A percentile compares a stretch with the other conserved stretches of the same genome.
Conservation (phyloP, 345 rosid genomes). For the Eucalyptus virginea region DNA sequence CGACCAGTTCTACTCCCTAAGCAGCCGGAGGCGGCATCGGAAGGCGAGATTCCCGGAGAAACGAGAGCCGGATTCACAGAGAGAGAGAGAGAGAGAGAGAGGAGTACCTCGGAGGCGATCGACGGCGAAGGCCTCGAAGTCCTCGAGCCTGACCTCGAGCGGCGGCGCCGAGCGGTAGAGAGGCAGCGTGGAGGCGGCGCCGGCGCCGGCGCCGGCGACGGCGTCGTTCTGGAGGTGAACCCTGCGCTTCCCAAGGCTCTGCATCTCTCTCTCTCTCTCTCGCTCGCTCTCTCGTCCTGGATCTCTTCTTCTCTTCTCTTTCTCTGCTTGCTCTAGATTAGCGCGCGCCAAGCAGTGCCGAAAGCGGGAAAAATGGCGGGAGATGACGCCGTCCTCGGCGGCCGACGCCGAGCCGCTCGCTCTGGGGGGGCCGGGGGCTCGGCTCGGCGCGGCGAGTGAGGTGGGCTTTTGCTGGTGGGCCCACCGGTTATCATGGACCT, state of each 20-base stretch:
- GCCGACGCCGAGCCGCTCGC: not conserved
- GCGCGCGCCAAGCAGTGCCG: not conserved
- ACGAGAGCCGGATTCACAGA: not conserved
- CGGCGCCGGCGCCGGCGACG: not conserved
- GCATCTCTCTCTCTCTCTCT: slow-evolving; percentile 20
- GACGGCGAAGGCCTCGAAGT: slow-evolving; percentile 84
- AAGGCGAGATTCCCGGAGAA: not conserved
- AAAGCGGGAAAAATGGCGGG: not conserved
- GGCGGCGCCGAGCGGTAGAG: slow-evolving; percentile 71
- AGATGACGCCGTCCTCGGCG: not conserved
- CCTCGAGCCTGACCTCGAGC: slow-evolving; percentile 82
- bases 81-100: not conserved
- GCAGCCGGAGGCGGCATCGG: not conserved
- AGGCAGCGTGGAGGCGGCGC: slow-evolving; percentile 33
- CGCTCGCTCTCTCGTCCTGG: not conserved
- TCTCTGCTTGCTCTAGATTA: not conserved
- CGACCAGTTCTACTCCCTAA: not conserved
- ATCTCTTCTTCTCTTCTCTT: not conserved
- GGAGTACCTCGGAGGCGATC: slow-evolving; percentile 78
- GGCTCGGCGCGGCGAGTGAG: not conserved
- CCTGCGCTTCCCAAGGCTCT: slow-evolving; percentile 24
- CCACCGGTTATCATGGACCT: not conserved
- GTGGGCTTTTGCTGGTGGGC: not conserved
- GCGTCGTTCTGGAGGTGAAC: slow-evolving; percentile 3
- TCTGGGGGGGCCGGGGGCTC: not conserved